Conservation (phyloP, 2,329 filamentous ascomycete genomes). For the Aspergillus quadrilineatus region DNA sequence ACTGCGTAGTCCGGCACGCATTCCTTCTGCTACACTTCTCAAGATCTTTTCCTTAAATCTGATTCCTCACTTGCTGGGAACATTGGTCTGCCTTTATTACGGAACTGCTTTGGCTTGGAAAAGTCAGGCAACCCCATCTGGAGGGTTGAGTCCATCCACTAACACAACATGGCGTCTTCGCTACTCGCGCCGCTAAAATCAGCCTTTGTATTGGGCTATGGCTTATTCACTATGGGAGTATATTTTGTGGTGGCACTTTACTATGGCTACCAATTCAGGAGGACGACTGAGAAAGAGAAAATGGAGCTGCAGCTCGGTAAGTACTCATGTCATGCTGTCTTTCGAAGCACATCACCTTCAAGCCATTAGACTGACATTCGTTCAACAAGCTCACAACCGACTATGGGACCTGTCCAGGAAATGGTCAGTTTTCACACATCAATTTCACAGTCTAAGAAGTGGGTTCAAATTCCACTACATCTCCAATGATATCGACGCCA, state of each 20-base stretch:
- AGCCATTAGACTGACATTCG: not conserved
- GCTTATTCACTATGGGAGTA: slow-evolving; percentile 35
- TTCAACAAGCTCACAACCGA: slow-evolving; percentile 47
- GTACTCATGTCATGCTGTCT: slow-evolving; percentile 8
- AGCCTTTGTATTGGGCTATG: slow-evolving; percentile 27
- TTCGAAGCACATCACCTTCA: not conserved
- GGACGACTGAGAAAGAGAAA: slow-evolving; percentile 39
- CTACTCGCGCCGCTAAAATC: slow-evolving; percentile 21
- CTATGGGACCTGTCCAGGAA: slow-evolving; percentile 55
- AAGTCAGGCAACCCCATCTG: not conserved
- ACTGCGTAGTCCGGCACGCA: not conserved
- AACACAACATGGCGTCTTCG: slow-evolving; percentile 24
- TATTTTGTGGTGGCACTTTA: slow-evolving; percentile 33
- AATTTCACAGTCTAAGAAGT: slow-evolving; percentile 51
- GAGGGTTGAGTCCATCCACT: not conserved
- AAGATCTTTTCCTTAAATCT: not conserved
- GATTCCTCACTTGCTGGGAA: not conserved
- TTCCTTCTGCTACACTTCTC: too few species aligned
- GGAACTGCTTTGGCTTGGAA: not conserved
- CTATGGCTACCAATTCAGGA: slow-evolving; percentile 39
- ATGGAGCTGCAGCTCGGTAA: slow-evolving; percentile 44
- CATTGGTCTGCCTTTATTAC: not conserved
- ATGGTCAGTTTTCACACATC: slow-evolving; percentile 50
- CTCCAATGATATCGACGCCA: slow-evolving; percentile 35
- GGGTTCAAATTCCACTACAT: slow-evolving; percentile 58